Percentiles rank a stretch among this genome's conserved stretches.
These are phyloP conservation scores for Ilyonectria destructans DNA, from an alignment of 2,329 filamentous ascomycete species.

Conservation along the genomic window DNA sequence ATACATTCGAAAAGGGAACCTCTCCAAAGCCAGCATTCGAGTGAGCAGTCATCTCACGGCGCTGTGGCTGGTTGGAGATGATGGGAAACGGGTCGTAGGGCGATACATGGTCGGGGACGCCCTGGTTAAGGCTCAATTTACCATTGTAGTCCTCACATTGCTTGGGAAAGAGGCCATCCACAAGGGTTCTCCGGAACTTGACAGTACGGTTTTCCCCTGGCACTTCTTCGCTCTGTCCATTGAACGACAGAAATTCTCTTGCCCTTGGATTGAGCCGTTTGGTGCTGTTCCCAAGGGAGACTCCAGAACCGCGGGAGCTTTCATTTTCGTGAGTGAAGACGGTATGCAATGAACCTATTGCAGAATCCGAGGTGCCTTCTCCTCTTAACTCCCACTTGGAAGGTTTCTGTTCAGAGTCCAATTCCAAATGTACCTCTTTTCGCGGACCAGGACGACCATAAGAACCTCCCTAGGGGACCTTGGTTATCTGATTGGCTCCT, in stretches of 20 bases:
- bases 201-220: neutral
- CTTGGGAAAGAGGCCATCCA: neutral
- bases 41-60: neutral
- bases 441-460: neutral
- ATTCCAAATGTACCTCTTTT: constrained; percentile 22
- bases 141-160: neutral
- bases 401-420: neutral
- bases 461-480: constrained; percentile 11
- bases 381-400: neutral
- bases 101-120: neutral
- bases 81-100: neutral
- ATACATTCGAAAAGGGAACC: constrained; percentile 6
- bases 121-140: neutral
- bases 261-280: constrained; percentile 53
- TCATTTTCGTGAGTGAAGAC: constrained; percentile 20
- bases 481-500: constrained; percentile 8
- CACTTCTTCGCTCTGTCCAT: constrained; percentile 3
- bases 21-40: neutral
- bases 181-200: neutral
- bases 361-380: constrained; percentile 28
- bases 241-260: constrained; percentile 54
- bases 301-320: constrained; percentile 40
- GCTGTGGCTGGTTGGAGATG: neutral
- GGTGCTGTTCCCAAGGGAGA: constrained; percentile 28
- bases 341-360: constrained; percentile 15